phyloP scores from a whole-genome alignment of 78 protist species.

The Polysphondylium violaceum region DNA sequence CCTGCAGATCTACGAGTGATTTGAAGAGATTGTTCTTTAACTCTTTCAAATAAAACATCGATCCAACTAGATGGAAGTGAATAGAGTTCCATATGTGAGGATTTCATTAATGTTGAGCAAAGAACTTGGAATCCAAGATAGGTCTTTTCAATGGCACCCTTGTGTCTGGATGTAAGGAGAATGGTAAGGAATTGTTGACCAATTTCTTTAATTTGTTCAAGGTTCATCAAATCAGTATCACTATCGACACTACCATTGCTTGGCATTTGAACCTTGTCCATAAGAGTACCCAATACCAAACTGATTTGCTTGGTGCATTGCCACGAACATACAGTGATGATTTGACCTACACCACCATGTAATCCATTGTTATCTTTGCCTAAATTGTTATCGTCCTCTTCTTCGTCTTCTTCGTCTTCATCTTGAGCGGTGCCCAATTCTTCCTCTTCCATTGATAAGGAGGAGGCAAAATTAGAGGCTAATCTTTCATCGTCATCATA shows the following conservation, averaged over 20 bases:
- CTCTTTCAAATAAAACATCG: constrained; percentile 37
- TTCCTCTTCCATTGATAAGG: constrained; percentile 11
- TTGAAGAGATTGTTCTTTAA: constrained; percentile 65
- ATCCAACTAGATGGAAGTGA: constrained; percentile 73
- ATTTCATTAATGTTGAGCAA: constrained; percentile 58
- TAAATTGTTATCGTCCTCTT: background rate
- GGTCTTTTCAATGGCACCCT: constrained; percentile 84
- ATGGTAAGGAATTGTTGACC: constrained; percentile 63
- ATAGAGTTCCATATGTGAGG: constrained; percentile 5
- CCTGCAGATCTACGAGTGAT: constrained; percentile 80
- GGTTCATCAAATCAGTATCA: constrained; percentile 8
- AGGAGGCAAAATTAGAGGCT: constrained; percentile 16
- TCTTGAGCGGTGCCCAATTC: constrained; percentile 14
- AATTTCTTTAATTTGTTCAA: constrained; percentile 64
- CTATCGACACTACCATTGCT: background rate
- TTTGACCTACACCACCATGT: constrained; percentile 78
- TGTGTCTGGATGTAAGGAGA: constrained; percentile 54
- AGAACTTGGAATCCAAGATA: constrained; percentile 78
- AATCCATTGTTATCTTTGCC: background rate
- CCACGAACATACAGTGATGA: constrained; percentile 82
- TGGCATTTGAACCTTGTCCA: constrained; percentile 53
- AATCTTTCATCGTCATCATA: constrained; percentile 76
- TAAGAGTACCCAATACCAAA: constrained; percentile 61
- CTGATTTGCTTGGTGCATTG: constrained; percentile 70
- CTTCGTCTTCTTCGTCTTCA: background rate